A percentile compares a stretch with the other conserved stretches of the same genome.
Evolutionary conservation across 2,329 filamentous ascomycete species (phyloP).

Genomic region (Metarhizium brunneum): DNA sequence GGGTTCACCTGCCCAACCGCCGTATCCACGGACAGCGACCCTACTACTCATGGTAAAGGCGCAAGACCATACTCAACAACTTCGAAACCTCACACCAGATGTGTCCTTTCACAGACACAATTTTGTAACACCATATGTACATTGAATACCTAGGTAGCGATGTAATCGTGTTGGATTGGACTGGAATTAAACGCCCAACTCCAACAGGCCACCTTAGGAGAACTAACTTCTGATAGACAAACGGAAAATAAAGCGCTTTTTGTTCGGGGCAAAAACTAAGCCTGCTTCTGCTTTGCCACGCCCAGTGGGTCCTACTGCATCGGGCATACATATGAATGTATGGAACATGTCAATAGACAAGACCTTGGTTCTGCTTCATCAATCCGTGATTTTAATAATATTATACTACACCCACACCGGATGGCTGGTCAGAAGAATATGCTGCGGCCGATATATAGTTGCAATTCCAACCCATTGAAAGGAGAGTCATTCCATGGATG

Average conservation of each 20-base stretch:
- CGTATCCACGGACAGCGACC: conserved; percentile 76
- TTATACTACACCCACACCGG: not conserved
- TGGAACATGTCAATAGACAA: not conserved
- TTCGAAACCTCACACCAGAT: not conserved
- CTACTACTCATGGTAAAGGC: conserved; percentile 80
- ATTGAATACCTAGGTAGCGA: conserved; percentile 16
- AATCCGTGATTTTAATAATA: not conserved
- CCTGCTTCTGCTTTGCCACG: not conserved
- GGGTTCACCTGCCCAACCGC: conserved; percentile 81
- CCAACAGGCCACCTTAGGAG: not conserved
- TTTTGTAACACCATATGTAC: conserved; percentile 26
- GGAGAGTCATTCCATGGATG: not conserved
- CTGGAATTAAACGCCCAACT: not conserved
- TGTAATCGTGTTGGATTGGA: conserved; percentile 13
- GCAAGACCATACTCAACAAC: not conserved
- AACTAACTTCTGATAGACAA: not conserved
- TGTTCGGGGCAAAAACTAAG: not conserved
- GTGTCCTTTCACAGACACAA: not conserved
- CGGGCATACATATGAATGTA: not conserved
- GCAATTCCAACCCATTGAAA: not conserved
- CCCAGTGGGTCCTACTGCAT: not conserved
- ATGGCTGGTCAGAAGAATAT: not conserved
- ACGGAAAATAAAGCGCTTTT: conserved; percentile 1
- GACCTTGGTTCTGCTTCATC: not conserved
- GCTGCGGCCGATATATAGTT: not conserved